A percentile compares a stretch with the other conserved stretches of the same genome.
These are phyloP conservation scores for Arthroderma sp. DNA, from an alignment of 2,329 filamentous ascomycete genomes.

Conservation along the genomic window DNA sequence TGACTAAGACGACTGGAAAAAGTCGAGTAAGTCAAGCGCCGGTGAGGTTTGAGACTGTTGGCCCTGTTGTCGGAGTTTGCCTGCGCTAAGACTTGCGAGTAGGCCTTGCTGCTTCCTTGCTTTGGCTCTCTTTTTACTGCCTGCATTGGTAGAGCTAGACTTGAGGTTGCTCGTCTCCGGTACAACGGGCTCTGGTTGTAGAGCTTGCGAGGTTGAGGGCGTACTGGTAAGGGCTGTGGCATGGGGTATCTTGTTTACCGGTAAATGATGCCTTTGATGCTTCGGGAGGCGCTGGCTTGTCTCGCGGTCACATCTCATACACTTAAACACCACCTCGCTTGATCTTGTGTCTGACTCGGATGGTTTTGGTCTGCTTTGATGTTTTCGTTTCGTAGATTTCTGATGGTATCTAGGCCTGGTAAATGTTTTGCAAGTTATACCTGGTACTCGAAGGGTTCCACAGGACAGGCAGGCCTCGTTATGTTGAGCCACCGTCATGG, in stretches of 20 bases:
- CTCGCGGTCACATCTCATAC: constrained; percentile 24
- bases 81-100: constrained; percentile 39
- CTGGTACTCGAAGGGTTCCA: constrained; percentile 23
- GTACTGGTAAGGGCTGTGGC: constrained; percentile 1
- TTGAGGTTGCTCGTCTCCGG: constrained; percentile 1
- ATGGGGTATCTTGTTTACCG: constrained; percentile 8
- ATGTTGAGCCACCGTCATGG: constrained; percentile 20
- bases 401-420: constrained; percentile 11
- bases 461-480: constrained; percentile 27
- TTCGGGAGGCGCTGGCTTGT: constrained; percentile 17
- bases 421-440: constrained; percentile 18
- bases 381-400: constrained; percentile 3
- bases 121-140: constrained; percentile 44
- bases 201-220: constrained; percentile 1
- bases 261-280: constrained; percentile 8
- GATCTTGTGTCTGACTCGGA: constrained; percentile 7
- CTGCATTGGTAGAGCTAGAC: constrained; percentile 26
- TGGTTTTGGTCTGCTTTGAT: constrained; percentile 7
- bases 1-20: constrained; percentile 31
- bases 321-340: constrained; percentile 18
- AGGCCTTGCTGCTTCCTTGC: constrained; percentile 41
- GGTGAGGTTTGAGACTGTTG: constrained; percentile 16
- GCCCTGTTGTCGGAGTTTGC: constrained; percentile 9
- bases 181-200: too few species aligned
- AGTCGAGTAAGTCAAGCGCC: constrained; percentile 41